Base-by-base conservation (phyloP, 805 yeast genomes). In the Lipomyces yamadae region DNA sequence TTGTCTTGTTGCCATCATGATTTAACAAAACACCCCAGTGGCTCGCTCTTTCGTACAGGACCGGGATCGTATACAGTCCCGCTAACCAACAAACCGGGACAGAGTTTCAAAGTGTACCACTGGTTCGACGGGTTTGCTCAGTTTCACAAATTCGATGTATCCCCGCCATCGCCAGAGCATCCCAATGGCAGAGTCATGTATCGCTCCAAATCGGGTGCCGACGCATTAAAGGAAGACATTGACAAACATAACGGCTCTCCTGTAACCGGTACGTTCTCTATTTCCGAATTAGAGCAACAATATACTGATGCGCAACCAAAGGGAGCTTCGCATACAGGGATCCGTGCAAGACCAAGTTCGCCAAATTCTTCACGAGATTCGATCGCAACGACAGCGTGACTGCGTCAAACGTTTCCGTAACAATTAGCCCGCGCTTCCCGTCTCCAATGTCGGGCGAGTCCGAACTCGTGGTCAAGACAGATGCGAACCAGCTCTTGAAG, bases 21-120 rank as follows among this genome's bases (percentile, higher is more conserved):
- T 8, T 30, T 13, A 11, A 11, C 15, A 18, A 13, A 15, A 54
- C 29, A 24, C 24, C 24, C 24, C 24, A 56, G 60, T 15, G 50
- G 65, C 32, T 18, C 65, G 1, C 58, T 62, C 10, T 57, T 33
- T 33, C 65, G 65, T 3, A 57, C 65, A 3, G 65, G 65, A 15
- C 65, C 65, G 2, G 65, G 65, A 11, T 56, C 61, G 45, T 62
- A 62, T 42, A 57, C 60, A n/a, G 65, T 62, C 4, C 65, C 65
- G 39, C 42, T 57, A 33, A 53, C 56, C 45, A 56, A 56, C 10
- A 57, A 57, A 18, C 64, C 64, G 55, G 62, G 62, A 32, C 37
- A 45, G 15, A 35, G 42, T n/a, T 62, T 24, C 57, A 62, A 62
- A n/a, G 42, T 62, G 10, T 48, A 35, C 35, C 65, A 62, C 39